Conservation (phyloP, 169 alveolate species). For the Cryptosporidium ryanae region DNA sequence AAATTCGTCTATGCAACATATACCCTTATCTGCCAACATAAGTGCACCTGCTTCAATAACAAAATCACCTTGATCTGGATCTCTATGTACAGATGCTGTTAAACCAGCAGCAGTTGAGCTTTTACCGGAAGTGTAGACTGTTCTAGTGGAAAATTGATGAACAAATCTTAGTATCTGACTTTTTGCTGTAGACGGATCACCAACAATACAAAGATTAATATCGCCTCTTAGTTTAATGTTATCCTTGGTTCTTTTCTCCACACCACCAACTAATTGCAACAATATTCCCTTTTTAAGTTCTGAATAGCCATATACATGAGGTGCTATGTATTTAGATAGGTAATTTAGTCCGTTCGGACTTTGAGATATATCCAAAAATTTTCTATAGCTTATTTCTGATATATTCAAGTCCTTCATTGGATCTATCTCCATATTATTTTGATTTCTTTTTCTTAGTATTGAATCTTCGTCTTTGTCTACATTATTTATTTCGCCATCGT, state of each 20-base stretch:
- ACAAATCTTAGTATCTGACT: slow-evolving; percentile 94
- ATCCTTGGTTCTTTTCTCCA: slow-evolving; percentile 92
- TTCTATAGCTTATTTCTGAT: slow-evolving; percentile 75
- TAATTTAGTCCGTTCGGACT: slow-evolving; percentile 84
- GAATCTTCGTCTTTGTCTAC: slow-evolving; percentile 14
- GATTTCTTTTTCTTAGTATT: neutral
- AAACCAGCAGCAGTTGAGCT: slow-evolving; percentile 98
- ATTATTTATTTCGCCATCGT: slow-evolving; percentile 69
- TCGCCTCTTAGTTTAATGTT: slow-evolving; percentile 95
- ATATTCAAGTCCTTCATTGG: slow-evolving; percentile 32
- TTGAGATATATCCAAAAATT: slow-evolving; percentile 83
- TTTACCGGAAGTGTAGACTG: slow-evolving; percentile 95
- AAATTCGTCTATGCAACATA: slow-evolving; percentile 97
- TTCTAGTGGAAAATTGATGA: slow-evolving; percentile 91
- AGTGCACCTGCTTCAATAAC: slow-evolving; percentile 98
- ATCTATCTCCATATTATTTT: slow-evolving; percentile 5
- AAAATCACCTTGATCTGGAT: slow-evolving; percentile 96
- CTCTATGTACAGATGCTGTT: slow-evolving; percentile 96
- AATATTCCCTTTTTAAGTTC: slow-evolving; percentile 97
- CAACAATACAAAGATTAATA: slow-evolving; percentile 95
- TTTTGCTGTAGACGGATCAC: slow-evolving; percentile 99
- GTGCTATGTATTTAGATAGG: slow-evolving; percentile 92
- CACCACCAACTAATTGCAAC: slow-evolving; percentile 96
- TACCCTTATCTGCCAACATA: slow-evolving; percentile 97
- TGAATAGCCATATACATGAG: slow-evolving; percentile 95